Evolutionary conservation across 306 rosid genomes (phyloP), one percentile per base, ranked within the genome.

Genomic region (Oxytropis ochrocephala): DNA sequence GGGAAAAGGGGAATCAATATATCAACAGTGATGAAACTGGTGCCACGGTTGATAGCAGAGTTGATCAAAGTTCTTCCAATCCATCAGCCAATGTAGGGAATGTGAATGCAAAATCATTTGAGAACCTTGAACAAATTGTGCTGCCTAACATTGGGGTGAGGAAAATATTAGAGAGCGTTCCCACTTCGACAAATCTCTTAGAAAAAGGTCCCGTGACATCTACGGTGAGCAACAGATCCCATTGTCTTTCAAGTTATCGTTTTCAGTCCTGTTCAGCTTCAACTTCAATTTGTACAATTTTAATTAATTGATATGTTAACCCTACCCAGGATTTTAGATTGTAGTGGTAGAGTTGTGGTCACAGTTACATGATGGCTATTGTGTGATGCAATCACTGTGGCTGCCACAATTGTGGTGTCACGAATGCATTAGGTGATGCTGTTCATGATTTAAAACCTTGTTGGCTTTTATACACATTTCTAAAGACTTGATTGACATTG

Each of bases 211-310:
- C 74, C 53, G 69, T 58, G 61, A 39, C 73, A 43, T 64, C 85
- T 70, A 85, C 84, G 96, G 99, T 89, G 55, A 81, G 89, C 70
- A 29, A 10, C 14, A 67, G 27, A 69, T 72, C 11, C 17, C 49
- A 19, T 48, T 75, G 71, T 64, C 30, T 44, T 61, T 72, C 58
- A 19, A 63, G 54, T 52, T 57, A 57, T 70, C 33, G 48, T 33
- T 66, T 74, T 33, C 17, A 46, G 58, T 53, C 33, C 36, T 41
- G 8, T 70, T 52, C 11, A 55, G 16, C 52, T 72, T 58, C 19
- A 46, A 50, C 30, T 24, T 61, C 24, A 62, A 69, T 69, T 55
- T 47, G 46, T 48, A 21, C 67, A 63, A 5, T 62, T 54, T 49
- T 39, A 18, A 18, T 67, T 61, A 13, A 36, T 67, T 61, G 11